These are phyloP conservation scores for Lodderomyces orthopsilosis DNA, from an alignment of 1,139 yeast species.

Conservation along the genomic window DNA sequence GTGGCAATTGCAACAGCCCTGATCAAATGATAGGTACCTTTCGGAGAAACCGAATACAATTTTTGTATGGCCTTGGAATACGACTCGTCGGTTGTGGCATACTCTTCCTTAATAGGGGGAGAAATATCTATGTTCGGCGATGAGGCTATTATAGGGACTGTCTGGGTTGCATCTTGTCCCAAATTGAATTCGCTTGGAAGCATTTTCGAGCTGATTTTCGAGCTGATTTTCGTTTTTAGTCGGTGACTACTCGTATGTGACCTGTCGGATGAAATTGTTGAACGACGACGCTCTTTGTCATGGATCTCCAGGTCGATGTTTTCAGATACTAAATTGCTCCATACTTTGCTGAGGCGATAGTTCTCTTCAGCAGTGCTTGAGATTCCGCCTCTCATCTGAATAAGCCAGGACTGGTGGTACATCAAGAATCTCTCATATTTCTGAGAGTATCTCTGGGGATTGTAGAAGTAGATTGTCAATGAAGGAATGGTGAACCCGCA, in stretches of 20 bases:
- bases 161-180: background rate
- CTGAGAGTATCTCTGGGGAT: conserved; percentile 9
- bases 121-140: background rate
- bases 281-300: background rate
- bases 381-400: conserved; percentile 7
- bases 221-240: background rate
- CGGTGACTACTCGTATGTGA: background rate
- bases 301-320: background rate
- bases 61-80: conserved; percentile 33
- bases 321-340: background rate
- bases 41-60: conserved; percentile 41
- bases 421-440: conserved; percentile 10
- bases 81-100: conserved; percentile 17
- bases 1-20: conserved; percentile 32
- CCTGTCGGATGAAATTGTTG: background rate
- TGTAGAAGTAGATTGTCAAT: conserved; percentile 9
- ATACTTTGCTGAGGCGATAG: background rate
- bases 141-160: background rate
- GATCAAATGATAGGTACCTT: conserved; percentile 36
- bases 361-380: conserved; percentile 4
- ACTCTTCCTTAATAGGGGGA: background rate
- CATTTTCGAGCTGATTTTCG: background rate
- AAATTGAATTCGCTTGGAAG: conserved; percentile 1
- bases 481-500: conserved; percentile 9
- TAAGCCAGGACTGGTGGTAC: conserved; percentile 12